A percentile compares a stretch with the other conserved stretches of the same genome.
Evolutionary conservation across 805 yeast genomes (phyloP).

Genomic region (Saccharomycopsis oosterbeekiorum): DNA sequence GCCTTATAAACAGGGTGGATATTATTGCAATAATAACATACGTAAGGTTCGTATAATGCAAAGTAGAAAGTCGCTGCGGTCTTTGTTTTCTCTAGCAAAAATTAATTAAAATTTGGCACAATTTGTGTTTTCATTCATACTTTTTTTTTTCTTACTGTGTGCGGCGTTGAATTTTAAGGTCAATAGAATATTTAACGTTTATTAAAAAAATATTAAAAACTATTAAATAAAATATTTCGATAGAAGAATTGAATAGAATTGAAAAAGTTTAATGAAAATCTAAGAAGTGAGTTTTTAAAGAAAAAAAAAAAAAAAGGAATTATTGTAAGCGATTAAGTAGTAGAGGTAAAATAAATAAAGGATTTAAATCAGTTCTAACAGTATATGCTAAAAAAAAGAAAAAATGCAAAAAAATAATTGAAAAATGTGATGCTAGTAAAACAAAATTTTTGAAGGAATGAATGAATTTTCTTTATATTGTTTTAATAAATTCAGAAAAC

Average conservation of each 20-base stretch:
- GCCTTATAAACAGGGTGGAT: not conserved
- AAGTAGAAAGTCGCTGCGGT: no score
- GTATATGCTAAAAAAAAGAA: not conserved
- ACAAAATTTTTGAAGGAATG: not conserved
- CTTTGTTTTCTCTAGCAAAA: no score
- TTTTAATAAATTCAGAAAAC: not conserved
- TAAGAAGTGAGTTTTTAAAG: not conserved
- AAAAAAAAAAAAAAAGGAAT: not conserved
- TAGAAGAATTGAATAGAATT: not conserved
- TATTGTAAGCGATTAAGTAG: no score
- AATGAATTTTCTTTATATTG: not conserved
- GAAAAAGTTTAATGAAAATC: not conserved
- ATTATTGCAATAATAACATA: no score
- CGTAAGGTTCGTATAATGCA: no score
- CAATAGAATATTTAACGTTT: no score
- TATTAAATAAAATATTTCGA: not conserved
- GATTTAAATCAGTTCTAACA: not conserved
- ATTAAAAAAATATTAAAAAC: not conserved
- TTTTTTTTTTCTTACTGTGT: no score
- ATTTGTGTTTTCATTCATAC: no score
- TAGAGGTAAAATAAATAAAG: no score
- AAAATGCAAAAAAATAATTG: not conserved
- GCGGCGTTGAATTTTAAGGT: no score
- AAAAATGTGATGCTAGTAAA: not conserved
- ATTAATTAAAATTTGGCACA: no score